Conservation (phyloP, 371 early-diverging fungal genomes). For the Haplosporangium sp. region DNA sequence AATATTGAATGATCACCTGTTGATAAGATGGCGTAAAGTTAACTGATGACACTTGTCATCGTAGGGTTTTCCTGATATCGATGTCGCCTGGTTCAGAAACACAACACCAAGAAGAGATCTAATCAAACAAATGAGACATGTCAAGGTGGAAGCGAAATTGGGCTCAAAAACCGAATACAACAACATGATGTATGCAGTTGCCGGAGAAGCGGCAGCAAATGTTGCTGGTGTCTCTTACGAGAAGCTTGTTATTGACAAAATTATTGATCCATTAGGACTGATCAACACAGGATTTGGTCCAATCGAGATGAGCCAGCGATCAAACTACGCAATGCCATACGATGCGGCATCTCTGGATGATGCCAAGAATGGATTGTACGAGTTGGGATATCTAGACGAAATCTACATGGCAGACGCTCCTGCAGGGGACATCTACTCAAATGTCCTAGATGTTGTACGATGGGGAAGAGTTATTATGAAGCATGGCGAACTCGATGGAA, state of each 20-base stretch:
- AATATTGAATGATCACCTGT: no score
- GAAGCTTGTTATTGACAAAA: neutral
- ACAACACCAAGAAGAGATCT: constrained; percentile 3
- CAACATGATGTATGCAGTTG: constrained; percentile 4
- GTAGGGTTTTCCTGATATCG: neutral
- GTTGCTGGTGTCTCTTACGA: constrained; percentile 1
- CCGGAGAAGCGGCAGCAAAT: constrained; percentile 8
- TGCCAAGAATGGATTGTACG: constrained; percentile 8
- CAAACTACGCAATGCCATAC: constrained; percentile 11
- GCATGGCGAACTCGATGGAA: constrained; percentile 18
- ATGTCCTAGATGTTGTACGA: constrained; percentile 8
- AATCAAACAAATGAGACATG: constrained; percentile 6
- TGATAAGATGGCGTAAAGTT: no score
- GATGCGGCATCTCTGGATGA: constrained; percentile 3
- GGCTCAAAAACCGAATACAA: neutral
- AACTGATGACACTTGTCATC: neutral
- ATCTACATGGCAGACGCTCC: constrained; percentile 10
- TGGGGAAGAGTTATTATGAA: constrained; percentile 16
- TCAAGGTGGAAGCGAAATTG: neutral
- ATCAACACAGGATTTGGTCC: constrained; percentile 2
- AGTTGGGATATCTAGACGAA: constrained; percentile 13
- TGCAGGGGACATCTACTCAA: constrained; percentile 31
- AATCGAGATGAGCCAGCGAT: constrained; percentile 2
- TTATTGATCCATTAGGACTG: neutral
- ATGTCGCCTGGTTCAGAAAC: neutral